Evolutionary conservation across 306 rosid species (phyloP).

Genomic region (Betula pendula): DNA sequence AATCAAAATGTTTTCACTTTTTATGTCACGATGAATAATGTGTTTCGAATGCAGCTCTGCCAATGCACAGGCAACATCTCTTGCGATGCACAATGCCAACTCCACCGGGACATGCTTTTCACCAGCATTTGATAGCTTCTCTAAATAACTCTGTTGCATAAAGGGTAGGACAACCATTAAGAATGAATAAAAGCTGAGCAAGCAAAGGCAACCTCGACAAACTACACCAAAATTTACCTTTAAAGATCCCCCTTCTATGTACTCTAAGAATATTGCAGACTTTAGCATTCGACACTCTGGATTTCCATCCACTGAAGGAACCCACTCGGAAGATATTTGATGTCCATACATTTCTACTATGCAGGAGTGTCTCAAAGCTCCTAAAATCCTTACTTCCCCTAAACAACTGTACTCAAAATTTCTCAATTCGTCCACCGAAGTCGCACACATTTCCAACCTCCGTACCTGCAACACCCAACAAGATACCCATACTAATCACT

Average conservation of each 20-base stretch:
- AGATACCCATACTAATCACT: constrained; percentile 16
- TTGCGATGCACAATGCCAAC: constrained; percentile 67
- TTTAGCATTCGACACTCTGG: constrained; percentile 57
- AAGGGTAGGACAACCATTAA: constrained; percentile 13
- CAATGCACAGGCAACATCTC: constrained; percentile 83
- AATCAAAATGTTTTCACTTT: constrained; percentile 85
- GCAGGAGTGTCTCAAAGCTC: constrained; percentile 80
- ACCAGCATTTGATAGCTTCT: constrained; percentile 65
- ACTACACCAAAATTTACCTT: constrained; percentile 49
- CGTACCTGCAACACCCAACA: constrained; percentile 66
- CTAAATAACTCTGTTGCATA: constrained; percentile 61
- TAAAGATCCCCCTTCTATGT: constrained; percentile 80
- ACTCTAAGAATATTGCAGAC: constrained; percentile 85
- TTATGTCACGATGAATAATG: constrained; percentile 91
- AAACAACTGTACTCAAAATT: constrained; percentile 76
- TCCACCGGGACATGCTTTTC: constrained; percentile 68
- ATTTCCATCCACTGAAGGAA: constrained; percentile 63
- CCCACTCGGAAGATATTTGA: constrained; percentile 78
- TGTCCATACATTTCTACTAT: constrained; percentile 95
- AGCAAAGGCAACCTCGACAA: not conserved
- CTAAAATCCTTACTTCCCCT: constrained; percentile 92
- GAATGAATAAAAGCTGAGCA: constrained; percentile 6
- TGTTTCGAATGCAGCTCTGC: constrained; percentile 83
- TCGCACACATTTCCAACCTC: constrained; percentile 51
- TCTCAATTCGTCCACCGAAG: constrained; percentile 58